Evolutionary conservation across 1,139 yeast species (phyloP), one percentile per base, ranked within the genome.

Genomic region (Debaryomyces subglobosus): DNA sequence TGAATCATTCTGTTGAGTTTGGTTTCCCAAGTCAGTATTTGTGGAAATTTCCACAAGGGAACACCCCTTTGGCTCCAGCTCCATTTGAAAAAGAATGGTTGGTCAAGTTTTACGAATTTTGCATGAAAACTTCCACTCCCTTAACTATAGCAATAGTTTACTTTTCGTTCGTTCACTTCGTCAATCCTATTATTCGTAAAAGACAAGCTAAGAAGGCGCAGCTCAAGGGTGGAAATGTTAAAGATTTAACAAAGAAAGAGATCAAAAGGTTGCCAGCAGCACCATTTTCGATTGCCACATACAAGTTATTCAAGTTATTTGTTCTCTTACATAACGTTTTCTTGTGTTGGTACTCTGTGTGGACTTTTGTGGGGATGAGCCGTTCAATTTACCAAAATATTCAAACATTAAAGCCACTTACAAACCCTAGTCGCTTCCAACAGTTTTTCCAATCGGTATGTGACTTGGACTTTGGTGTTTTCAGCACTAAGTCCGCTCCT

Each of bases 311-410:
- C 74, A 80, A 80, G 61, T 47, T 69, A 37, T 74, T 85, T 51
- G 90, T 86, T 15, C 64, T 85, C 18, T 58, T 81, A 38, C 94
- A 86, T 67, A 86, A 86, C 62, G 59, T 82, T 18, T 78, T 80
- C 42, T 77, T 86, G 43, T 85, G 90, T 62, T 65, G 73, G 25
- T 86, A 85, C 68, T 84, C 90, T 4, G 79, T 81, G 29, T 85
- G 90, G 90, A 85, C 91, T 5, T 85, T 85, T 56, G 47, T 82
- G 15, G 89, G 90, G n/a, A 84, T 85, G 84, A 65, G 79, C 25
- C 59, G 72, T 12, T 73, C 86, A 23, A 79, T 85, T 57, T 63
- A 71, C 48, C 59, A 59, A 50, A 72, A 72, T 51, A 71, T 67
- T 63, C 61, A 63, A 53, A 49, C 64, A 52, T 59, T 71, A 65